phyloP scores from a whole-genome alignment of 2,329 filamentous ascomycete genomes.

The Colletotrichum costaricense region DNA sequence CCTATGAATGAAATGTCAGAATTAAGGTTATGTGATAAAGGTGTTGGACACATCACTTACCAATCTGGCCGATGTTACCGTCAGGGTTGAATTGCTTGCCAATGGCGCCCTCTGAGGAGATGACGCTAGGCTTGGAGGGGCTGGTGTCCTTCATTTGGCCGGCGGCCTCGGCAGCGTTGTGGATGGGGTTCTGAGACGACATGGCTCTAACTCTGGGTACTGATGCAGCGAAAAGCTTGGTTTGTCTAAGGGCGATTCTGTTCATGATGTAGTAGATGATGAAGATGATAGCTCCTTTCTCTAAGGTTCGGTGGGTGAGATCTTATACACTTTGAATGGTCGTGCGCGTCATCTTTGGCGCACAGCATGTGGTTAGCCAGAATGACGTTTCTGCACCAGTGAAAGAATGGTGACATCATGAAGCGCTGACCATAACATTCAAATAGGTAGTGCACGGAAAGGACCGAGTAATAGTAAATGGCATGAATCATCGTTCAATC shows the following conservation, averaged over 20 bases:
- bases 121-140: conserved; percentile 26
- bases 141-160: conserved; percentile 27
- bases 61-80: conserved; percentile 28
- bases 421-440: not conserved
- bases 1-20: not conserved
- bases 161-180: conserved; percentile 1
- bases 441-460: not conserved
- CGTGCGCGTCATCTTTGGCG: conserved; percentile 21
- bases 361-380: not conserved
- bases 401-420: conserved; percentile 30
- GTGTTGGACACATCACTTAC: not conserved
- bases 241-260: not conserved
- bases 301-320: not conserved
- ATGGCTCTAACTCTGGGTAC: not conserved
- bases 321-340: not conserved
- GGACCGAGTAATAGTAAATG: not conserved
- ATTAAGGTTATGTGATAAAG: not conserved
- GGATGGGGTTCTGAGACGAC: conserved; percentile 23
- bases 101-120: conserved; percentile 27
- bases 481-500: not conserved
- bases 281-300: fast-evolving
- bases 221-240: not conserved
- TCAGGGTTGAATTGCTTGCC: conserved; percentile 34
- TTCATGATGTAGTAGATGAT: not conserved
- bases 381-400: conserved; percentile 18